Evolutionary conservation across 2,329 filamentous ascomycete genomes (phyloP).

Genomic region (Ophiostoma sp.): DNA sequence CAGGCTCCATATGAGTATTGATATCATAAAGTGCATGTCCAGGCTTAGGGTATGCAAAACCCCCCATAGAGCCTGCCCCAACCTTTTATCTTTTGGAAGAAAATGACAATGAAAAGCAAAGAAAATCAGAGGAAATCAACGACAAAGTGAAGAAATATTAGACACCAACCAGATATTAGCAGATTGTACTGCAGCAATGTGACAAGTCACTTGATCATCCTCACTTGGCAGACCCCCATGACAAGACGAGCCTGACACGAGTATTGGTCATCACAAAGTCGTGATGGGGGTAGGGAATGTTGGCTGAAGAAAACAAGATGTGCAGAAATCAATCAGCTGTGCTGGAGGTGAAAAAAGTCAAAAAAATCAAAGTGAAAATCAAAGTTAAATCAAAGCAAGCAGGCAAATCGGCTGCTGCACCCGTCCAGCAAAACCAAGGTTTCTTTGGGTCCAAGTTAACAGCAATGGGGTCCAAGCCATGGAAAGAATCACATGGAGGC

Average conservation of each 20-base stretch:
- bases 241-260: not conserved
- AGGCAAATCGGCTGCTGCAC: constrained; percentile 13
- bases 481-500: not conserved
- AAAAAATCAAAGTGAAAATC: constrained; percentile 11
- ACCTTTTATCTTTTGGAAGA: not conserved
- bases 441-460: constrained; percentile 7
- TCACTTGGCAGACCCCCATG: not conserved
- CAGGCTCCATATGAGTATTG: not conserved
- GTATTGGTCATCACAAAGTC: not conserved
- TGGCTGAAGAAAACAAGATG: not conserved
- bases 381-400: constrained; percentile 15
- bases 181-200: constrained; percentile 6
- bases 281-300: not conserved
- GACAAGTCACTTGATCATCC: not conserved
- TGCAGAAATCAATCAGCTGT: not conserved
- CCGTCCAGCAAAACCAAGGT: constrained; percentile 15
- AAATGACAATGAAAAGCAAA: not conserved
- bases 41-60: not conserved
- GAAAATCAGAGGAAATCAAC: constrained; percentile 7
- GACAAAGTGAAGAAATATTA: not conserved
- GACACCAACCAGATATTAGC: constrained; percentile 2
- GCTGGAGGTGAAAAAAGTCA: not conserved
- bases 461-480: constrained; percentile 14
- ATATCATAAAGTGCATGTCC: constrained; percentile 13
- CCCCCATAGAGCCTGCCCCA: not conserved